Base-by-base conservation (phyloP, 1,139 yeast species). In the Eremothecium coryli region DNA sequence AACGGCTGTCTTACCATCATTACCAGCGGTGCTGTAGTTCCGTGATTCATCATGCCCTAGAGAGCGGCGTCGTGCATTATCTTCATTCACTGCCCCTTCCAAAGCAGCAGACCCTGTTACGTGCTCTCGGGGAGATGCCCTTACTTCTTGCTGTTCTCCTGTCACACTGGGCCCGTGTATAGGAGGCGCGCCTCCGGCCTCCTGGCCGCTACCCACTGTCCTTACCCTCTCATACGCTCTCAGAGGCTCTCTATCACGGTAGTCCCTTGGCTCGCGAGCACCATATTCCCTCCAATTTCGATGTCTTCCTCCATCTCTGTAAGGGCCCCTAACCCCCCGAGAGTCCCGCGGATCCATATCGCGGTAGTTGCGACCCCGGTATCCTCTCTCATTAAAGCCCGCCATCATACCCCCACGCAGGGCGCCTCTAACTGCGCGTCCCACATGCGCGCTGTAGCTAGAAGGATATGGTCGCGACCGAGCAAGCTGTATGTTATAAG, bases 401-500 rank as follows among this genome's bases (percentile, higher is more conserved):
- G 12, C 12, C 8, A 23, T 9, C 14, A 23, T 23, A 9, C 26
- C 26, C 12, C 26, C 26, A 7, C 26, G 8, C 12, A 7, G 8
- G 7, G 12, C 50, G 30, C 48, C 45, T 23, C 40, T 46, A 32
- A 45, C 44, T 21, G 49, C 45, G 9, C 48, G 51, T 29, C 49
- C 39, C 3, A 42, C 36, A 25, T 38, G 36, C 17, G 43, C 43
- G 3, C 41, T 48, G 15, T 38, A 28, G 29, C 35, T 18, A 36
- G 44, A 15, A 33, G 36, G 12, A 26, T 38, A 23, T 23, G 74
- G 79, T 48, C 68, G 76, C 10, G 73, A 70, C 49, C 70, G 67
- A 14, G 82, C 81, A 54, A 70, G 59, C 56, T 74, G 77, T 22
- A 74, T 76, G n/a, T 61, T 65, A 43, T 74, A 60, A 3, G 70